A percentile compares a stretch with the other conserved stretches of the same genome.
These are phyloP conservation scores for Babesia caballi DNA, from an alignment of 169 alveolate species.

Conservation along the genomic window DNA sequence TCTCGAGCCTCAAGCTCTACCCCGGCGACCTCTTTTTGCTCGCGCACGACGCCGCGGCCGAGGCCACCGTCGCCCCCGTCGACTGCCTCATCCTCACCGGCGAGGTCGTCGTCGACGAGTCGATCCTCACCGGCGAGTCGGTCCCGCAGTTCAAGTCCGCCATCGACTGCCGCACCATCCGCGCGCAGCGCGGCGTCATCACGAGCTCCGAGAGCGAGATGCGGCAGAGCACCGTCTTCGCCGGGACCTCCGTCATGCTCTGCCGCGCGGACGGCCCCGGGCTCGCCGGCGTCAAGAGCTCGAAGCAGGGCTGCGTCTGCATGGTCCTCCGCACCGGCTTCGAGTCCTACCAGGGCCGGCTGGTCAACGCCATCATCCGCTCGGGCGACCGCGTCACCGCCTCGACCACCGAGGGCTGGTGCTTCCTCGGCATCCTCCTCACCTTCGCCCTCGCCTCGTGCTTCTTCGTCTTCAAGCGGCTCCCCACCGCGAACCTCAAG, in stretches of 20 bases:
- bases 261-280: conserved; percentile 61
- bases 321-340: conserved; percentile 79
- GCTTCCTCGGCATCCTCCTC: conserved; percentile 87
- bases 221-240: conserved; percentile 86
- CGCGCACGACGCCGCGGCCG: conserved; percentile 29
- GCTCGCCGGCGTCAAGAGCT: conserved; percentile 22
- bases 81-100: conserved; percentile 68
- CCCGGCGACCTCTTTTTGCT: conserved; percentile 92
- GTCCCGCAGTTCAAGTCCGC: conserved; percentile 78
- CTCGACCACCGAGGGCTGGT: conserved; percentile 89
- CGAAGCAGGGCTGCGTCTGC: conserved; percentile 68
- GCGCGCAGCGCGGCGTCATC: conserved; percentile 30
- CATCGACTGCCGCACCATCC: neutral
- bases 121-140: conserved; percentile 85
- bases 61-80: conserved; percentile 40
- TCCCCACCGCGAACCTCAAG: conserved; percentile 48
- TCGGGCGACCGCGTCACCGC: conserved; percentile 89
- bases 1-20: conserved; percentile 81
- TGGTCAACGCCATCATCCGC: conserved; percentile 93
- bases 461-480: conserved; percentile 84
- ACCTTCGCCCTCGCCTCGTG: conserved; percentile 91
- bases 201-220: conserved; percentile 61
- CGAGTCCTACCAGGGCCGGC: conserved; percentile 93
- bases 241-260: conserved; percentile 90
- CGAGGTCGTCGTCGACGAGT: conserved; percentile 77